Base-by-base conservation (phyloP, 2,329 filamentous ascomycete species). In the Alternaria brassicae region DNA sequence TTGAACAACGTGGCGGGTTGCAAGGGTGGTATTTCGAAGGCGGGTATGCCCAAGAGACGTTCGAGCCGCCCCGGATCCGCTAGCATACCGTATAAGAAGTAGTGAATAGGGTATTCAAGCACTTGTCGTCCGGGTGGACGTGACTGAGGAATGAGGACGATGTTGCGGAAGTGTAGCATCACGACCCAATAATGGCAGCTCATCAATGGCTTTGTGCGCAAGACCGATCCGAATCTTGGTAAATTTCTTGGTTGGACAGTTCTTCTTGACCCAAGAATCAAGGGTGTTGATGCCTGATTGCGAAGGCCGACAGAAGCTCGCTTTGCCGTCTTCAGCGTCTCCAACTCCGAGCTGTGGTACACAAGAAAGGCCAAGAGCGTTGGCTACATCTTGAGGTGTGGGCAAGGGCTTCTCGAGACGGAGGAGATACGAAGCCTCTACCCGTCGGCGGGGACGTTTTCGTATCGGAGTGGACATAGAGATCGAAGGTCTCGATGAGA, bases 271-370 rank as follows among this genome's bases (percentile, higher is more conserved):
- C 49, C 37, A 52, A 15, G 4, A 2, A 52, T 28, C 37, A 5
- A 52, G 34, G 25, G 49, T 17, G 0, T 32, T 23, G 12, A 52
- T 25, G 17, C 4, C 0, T 2, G 49, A 41, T 23, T 52, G 36
- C 1, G 25, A 41, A 15, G 41, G 28, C 21, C 53, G 37, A 41
- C 56, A 59, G 7, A 59, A 59, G 23, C 36, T n/a, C 19, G 56
- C 37, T 36, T 50, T 52, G n/a, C 56, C 51, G 52, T 59, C 56
- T 55, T 59, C 42, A 2, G 39, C 41, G 8, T 10, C 32, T 21
- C 56, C 56, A 12, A 3, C 30, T 13, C 42, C 56, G 9, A 59
- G 42, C 19, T 32, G 50, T 13, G 56, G 56, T 44, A 59, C 51
- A 4, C 52, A 52, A 42, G 15, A 8, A 2, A 52, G 36, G 2